These are phyloP conservation scores for Fusarium fujikuroi DNA, from an alignment of 2,329 filamentous ascomycete species.

Conservation along the genomic window DNA sequence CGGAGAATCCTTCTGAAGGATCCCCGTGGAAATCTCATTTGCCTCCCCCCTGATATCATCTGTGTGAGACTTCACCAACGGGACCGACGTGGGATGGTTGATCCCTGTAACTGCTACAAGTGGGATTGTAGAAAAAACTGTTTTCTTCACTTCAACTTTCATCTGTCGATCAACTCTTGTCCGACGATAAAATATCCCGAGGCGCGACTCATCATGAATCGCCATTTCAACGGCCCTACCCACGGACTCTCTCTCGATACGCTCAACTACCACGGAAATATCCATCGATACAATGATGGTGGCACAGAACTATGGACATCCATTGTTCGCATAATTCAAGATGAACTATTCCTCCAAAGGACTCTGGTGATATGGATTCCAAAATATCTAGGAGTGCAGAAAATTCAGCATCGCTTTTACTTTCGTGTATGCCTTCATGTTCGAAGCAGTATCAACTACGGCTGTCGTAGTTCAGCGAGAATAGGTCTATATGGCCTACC, in stretches of 20 bases:
- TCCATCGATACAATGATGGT: fast-evolving
- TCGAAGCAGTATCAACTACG: too few species aligned
- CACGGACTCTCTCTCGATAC: background rate
- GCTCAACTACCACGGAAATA: background rate
- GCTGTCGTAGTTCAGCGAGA: too few species aligned
- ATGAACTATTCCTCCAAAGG: background rate
- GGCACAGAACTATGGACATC: background rate
- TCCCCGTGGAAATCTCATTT: background rate
- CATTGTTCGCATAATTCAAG: background rate
- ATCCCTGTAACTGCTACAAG: fast-evolving
- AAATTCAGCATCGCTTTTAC: fast-evolving
- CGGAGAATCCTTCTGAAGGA: background rate
- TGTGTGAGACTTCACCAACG: slow-evolving; percentile 7
- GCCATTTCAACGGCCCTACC: slow-evolving; percentile 4
- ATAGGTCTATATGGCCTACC: background rate
- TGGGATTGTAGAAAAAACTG: background rate
- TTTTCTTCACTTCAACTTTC: background rate
- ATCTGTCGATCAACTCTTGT: too few species aligned
- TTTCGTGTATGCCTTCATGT: background rate
- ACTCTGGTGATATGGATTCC: background rate
- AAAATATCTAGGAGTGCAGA: background rate
- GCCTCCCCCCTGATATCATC: background rate
- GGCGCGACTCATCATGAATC: slow-evolving; percentile 15
- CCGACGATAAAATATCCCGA: background rate
- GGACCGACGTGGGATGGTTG: background rate